Evolutionary conservation across 2,329 filamentous ascomycete species (phyloP).

Genomic region (Exophiala oligosperma): DNA sequence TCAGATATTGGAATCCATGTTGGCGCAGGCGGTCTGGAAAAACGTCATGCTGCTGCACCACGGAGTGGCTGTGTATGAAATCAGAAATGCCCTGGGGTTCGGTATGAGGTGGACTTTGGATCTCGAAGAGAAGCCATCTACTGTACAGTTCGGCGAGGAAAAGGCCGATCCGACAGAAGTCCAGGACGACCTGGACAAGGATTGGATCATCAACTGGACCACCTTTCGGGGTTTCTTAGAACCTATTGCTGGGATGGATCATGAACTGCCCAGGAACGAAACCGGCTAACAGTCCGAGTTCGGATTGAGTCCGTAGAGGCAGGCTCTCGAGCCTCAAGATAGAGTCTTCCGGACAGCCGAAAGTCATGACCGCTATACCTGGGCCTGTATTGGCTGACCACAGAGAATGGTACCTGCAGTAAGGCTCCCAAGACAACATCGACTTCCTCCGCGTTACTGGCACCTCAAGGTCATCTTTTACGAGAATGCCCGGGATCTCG

Average conservation of each 20-base stretch:
- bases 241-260: constrained; percentile 26
- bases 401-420: no score
- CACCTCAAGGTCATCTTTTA: background rate
- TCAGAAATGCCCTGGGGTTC: constrained; percentile 25
- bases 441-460: no score
- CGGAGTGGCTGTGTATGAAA: constrained; percentile 29
- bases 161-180: background rate
- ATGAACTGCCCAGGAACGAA: constrained; percentile 16
- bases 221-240: constrained; percentile 29
- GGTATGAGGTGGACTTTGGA: constrained; percentile 30
- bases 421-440: no score
- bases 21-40: constrained; percentile 23
- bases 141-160: background rate
- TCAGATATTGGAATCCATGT: constrained; percentile 25
- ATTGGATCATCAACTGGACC: constrained; percentile 18
- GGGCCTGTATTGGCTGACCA: no score
- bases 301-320: background rate
- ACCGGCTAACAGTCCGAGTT: background rate
- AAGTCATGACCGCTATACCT: no score
- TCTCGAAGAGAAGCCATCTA: constrained; percentile 6
- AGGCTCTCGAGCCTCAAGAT: no score
- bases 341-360: no score
- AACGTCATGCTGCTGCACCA: constrained; percentile 31
- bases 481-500: background rate
- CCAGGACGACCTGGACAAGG: constrained; percentile 15